Percentiles rank a stretch among this genome's conserved stretches.
Evolutionary conservation across 805 yeast species (phyloP).

Genomic region (Metschnikowia baotianmanensis): DNA sequence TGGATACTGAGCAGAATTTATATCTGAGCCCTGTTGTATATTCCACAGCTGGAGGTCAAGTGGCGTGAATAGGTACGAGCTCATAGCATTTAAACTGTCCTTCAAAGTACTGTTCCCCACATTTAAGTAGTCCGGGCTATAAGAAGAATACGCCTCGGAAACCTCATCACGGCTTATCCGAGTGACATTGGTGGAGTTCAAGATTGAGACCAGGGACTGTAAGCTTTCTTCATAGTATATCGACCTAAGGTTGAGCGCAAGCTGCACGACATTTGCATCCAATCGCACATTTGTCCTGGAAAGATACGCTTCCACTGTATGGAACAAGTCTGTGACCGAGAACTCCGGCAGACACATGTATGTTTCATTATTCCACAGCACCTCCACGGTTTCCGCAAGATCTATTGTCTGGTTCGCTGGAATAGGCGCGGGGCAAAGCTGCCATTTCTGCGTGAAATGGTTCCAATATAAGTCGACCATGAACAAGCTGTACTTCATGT

Average conservation of each 20-base stretch:
- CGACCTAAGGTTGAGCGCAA: conserved; percentile 28
- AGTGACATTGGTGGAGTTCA: neutral
- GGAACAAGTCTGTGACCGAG: conserved; percentile 25
- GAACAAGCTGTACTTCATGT: conserved; percentile 16
- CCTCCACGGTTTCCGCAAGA: conserved; percentile 8
- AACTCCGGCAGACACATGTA: conserved; percentile 32
- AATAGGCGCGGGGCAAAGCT: conserved; percentile 51
- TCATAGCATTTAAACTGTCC: conserved; percentile 23
- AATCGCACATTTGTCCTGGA: conserved; percentile 30
- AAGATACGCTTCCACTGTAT: conserved; percentile 20
- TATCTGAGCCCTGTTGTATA: conserved; percentile 7
- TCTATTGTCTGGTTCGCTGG: conserved; percentile 27
- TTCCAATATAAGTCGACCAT: conserved; percentile 53
- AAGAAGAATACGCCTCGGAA: conserved; percentile 3
- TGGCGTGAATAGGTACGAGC: conserved; percentile 29
- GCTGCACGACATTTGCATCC: conserved; percentile 32
- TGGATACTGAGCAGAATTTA: conserved; percentile 21
- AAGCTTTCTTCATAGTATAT: conserved; percentile 25
- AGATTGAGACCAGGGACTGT: neutral
- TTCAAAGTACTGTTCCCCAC: conserved; percentile 31
- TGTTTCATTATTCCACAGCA: conserved; percentile 28
- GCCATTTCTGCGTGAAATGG: conserved; percentile 45
- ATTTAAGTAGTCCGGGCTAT: conserved; percentile 6
- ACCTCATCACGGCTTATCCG: neutral
- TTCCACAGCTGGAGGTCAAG: conserved; percentile 16